These are phyloP conservation scores for Mucor circinelloides DNA, from an alignment of 371 early-diverging fungal species.

Conservation along the genomic window DNA sequence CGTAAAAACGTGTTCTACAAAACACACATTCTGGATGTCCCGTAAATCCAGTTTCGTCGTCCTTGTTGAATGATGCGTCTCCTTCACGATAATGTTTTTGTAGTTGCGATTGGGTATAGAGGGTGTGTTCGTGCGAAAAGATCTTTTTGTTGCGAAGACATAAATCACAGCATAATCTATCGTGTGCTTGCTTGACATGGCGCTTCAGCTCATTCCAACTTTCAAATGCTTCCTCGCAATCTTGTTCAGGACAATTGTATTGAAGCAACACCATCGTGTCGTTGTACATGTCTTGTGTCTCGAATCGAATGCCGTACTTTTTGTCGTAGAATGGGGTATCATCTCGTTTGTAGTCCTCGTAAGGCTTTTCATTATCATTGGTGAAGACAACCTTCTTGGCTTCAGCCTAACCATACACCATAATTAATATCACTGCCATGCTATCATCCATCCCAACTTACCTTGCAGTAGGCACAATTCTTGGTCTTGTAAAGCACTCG, in stretches of 20 bases:
- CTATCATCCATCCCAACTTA: slow-evolving; percentile 23
- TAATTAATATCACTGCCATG: background rate
- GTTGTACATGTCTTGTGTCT: slow-evolving; percentile 70
- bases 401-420: slow-evolving; percentile 12
- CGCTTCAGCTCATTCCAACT: slow-evolving; percentile 80
- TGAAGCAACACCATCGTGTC: slow-evolving; percentile 72
- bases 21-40: slow-evolving; percentile 95
- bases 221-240: slow-evolving; percentile 52
- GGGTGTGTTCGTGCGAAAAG: slow-evolving; percentile 88
- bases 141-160: slow-evolving; percentile 89
- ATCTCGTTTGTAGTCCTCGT: slow-evolving; percentile 51
- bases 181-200: slow-evolving; percentile 79
- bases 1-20: slow-evolving; percentile 83
- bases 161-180: slow-evolving; percentile 67
- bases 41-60: slow-evolving; percentile 79
- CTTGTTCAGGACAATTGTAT: slow-evolving; percentile 86
- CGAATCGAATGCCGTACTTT: slow-evolving; percentile 74
- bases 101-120: slow-evolving; percentile 73
- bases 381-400: slow-evolving; percentile 54
- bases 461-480: slow-evolving; percentile 93
- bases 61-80: slow-evolving; percentile 52
- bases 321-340: slow-evolving; percentile 65
- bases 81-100: slow-evolving; percentile 74
- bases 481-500: slow-evolving; percentile 85
- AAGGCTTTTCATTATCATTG: slow-evolving; percentile 59